phyloP scores from a whole-genome alignment of 2,329 filamentous ascomycete genomes.

The Ophiostoma tasmaniense region DNA sequence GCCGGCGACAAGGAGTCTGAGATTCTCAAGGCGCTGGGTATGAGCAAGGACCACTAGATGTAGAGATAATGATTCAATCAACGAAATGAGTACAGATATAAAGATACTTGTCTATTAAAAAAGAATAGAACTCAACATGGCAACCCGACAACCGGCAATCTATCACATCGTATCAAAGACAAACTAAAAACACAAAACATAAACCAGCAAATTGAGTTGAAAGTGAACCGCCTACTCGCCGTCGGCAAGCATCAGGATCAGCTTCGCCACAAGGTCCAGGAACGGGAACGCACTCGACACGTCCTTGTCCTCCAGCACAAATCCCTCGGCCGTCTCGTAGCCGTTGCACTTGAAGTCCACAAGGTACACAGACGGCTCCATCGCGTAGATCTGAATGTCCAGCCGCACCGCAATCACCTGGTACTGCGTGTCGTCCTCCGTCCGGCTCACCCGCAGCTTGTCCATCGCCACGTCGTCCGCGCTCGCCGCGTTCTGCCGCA shows the following conservation, averaged over 20 bases:
- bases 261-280: constrained; percentile 80
- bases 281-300: constrained; percentile 94
- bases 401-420: constrained; percentile 86
- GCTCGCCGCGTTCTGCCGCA: constrained; percentile 27
- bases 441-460: constrained; percentile 35
- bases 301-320: constrained; percentile 80
- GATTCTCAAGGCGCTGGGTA: constrained; percentile 70
- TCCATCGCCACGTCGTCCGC: constrained; percentile 30
- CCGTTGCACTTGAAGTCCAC: constrained; percentile 98
- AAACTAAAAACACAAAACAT: too few species aligned
- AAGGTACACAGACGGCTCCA: constrained; percentile 86
- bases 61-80: too few species aligned
- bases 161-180: not conserved
- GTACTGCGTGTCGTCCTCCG: constrained; percentile 38
- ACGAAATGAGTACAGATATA: not conserved
- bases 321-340: constrained; percentile 73
- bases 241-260: constrained; percentile 89
- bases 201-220: not conserved
- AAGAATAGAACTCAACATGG: not conserved
- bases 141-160: not conserved
- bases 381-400: constrained; percentile 91
- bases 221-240: constrained; percentile 44
- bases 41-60: constrained; percentile 6
- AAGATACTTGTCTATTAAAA: not conserved
- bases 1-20: constrained; percentile 75